Evolutionary conservation across 2,329 filamentous ascomycete species (phyloP).

Genomic region (Neurospora crassa): DNA sequence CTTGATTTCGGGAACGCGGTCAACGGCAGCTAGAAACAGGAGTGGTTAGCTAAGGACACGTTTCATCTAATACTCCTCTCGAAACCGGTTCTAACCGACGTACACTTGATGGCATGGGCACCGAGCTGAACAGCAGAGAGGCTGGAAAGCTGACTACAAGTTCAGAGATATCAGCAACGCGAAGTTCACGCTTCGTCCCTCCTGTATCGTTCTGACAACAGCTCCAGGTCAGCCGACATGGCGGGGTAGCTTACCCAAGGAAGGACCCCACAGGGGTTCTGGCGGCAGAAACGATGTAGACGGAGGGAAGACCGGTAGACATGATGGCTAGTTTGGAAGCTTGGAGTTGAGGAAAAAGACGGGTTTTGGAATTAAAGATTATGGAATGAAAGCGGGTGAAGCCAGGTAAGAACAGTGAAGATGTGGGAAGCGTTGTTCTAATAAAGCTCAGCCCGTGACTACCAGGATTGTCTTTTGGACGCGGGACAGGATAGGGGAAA

Average conservation of each 20-base stretch:
- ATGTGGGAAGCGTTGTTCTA: neutral
- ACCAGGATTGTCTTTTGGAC: neutral
- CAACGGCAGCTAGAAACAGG: constrained; percentile 54
- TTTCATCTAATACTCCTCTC: constrained; percentile 1
- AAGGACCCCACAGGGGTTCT: constrained; percentile 92
- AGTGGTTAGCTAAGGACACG: constrained; percentile 7
- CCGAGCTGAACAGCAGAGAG: constrained; percentile 81
- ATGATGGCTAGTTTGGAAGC: constrained; percentile 10
- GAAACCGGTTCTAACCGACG: constrained; percentile 13
- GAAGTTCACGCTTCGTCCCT: constrained; percentile 3
- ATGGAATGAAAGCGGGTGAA: neutral
- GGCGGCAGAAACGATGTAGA: constrained; percentile 91
- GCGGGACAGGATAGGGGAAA: neutral
- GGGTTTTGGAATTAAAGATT: neutral
- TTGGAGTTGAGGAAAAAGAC: constrained; percentile 2
- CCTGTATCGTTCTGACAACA: neutral
- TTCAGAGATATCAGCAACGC: constrained; percentile 10
- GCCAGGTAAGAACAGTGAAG: neutral
- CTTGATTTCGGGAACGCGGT: constrained; percentile 78
- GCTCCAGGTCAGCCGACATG: neutral
- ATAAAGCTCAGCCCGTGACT: neutral
- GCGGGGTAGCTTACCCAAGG: constrained; percentile 58
- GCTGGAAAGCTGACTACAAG: constrained; percentile 70
- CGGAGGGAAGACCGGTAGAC: constrained; percentile 74
- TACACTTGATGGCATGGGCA: constrained; percentile 86